phyloP scores from a whole-genome alignment of 2,329 filamentous ascomycete species.

The Cladorrhinum sp. region DNA sequence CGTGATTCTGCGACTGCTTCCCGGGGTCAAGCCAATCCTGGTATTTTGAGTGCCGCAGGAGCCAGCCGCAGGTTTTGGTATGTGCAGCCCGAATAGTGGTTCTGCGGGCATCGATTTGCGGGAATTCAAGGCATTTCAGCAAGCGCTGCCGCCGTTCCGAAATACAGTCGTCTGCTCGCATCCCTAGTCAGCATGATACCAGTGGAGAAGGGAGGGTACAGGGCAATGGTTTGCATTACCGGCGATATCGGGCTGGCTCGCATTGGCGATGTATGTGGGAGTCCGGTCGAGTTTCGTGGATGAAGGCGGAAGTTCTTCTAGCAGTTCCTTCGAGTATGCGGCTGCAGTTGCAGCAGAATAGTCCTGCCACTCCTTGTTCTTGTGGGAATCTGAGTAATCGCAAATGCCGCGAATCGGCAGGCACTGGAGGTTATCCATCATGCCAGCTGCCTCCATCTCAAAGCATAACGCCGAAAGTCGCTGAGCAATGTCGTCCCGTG shows the following conservation, averaged over 20 bases:
- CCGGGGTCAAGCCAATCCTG: constrained; percentile 36
- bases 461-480: constrained; percentile 28
- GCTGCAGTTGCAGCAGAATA: constrained; percentile 33
- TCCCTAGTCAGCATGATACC: not conserved
- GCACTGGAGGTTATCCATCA: constrained; percentile 14
- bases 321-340: constrained; percentile 29
- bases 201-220: not conserved
- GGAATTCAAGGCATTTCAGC: constrained; percentile 5
- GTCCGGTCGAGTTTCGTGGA: not conserved
- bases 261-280: constrained; percentile 1
- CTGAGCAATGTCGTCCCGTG: constrained; percentile 6
- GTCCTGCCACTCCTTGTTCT: constrained; percentile 20
- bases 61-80: constrained; percentile 40
- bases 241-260: not conserved
- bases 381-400: constrained; percentile 15
- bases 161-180: not conserved
- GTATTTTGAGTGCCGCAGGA: constrained; percentile 69
- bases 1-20: constrained; percentile 32
- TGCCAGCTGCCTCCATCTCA: constrained; percentile 14
- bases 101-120: constrained; percentile 23
- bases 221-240: constrained; percentile 1
- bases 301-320: constrained; percentile 11
- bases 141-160: constrained; percentile 7
- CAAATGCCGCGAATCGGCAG: constrained; percentile 11
- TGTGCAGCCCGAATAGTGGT: constrained; percentile 37